Percentiles rank a stretch among this genome's conserved stretches.
phyloP scores from a whole-genome alignment of 345 rosid species.

The Lenwebbia sp. region DNA sequence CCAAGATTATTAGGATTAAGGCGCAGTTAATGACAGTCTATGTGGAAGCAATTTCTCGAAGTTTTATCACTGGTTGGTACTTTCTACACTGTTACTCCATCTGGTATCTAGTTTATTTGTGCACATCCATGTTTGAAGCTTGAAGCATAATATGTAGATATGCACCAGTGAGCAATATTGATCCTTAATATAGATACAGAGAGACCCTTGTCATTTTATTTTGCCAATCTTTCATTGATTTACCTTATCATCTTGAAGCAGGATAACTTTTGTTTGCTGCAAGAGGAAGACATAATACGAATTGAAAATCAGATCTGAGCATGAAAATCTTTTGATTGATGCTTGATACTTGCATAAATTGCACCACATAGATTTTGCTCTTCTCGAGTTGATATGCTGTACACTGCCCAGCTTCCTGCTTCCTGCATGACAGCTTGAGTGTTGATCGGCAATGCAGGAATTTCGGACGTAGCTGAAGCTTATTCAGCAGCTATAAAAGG shows the following conservation, averaged over 20 bases:
- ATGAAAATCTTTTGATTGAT: neutral
- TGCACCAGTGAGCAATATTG: neutral
- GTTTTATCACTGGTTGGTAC: conserved; percentile 78
- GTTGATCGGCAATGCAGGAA: conserved; percentile 30
- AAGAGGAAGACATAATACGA: neutral
- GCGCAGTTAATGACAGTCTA: conserved; percentile 65
- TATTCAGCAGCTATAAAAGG: conserved; percentile 13
- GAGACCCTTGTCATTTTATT: neutral
- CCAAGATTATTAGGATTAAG: conserved; percentile 62
- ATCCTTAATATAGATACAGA: neutral
- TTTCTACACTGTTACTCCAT: neutral
- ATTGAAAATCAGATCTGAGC: neutral
- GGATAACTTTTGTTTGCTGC: neutral
- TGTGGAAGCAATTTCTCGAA: conserved; percentile 63
- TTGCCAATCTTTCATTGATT: neutral
- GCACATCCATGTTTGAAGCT: neutral
- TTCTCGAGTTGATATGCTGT: neutral
- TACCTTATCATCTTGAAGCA: neutral
- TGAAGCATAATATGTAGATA: neutral
- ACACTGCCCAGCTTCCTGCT: neutral
- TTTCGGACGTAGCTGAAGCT: conserved; percentile 87
- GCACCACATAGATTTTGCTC: neutral
- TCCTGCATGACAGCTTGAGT: neutral
- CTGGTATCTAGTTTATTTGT: neutral
- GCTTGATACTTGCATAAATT: neutral